These are phyloP conservation scores for Raddia distichophylla DNA, from an alignment of 176 grass and related monocot species.

Conservation along the genomic window DNA sequence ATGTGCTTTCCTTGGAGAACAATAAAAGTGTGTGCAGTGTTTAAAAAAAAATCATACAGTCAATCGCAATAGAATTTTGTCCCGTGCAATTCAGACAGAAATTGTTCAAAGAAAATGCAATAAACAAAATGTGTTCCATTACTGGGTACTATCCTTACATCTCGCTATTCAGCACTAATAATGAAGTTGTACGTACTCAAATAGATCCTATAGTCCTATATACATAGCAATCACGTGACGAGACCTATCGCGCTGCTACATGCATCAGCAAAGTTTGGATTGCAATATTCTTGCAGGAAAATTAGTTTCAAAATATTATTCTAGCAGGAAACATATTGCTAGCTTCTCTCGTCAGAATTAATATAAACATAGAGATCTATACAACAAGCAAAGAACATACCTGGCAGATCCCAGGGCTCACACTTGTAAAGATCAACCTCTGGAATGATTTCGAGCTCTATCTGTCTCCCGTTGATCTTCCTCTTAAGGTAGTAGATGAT, in stretches of 20 bases:
- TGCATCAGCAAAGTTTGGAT: neutral
- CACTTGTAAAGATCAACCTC: constrained; percentile 99
- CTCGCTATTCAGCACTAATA: neutral
- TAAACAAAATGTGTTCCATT: neutral
- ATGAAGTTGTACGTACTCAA: neutral
- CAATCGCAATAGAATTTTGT: neutral
- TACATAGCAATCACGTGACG: constrained; percentile 7
- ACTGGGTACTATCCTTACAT: neutral
- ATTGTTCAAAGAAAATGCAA: neutral
- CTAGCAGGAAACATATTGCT: neutral
- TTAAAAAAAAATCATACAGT: neutral
- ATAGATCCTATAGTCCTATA: neutral
- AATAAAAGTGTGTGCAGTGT: constrained; percentile 30
- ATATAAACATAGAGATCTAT: constrained; percentile 24
- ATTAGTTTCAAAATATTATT: neutral
- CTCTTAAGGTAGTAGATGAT: constrained; percentile 92
- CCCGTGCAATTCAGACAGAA: neutral
- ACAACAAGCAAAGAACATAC: constrained; percentile 43
- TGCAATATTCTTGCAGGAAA: neutral
- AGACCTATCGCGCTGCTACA: neutral
- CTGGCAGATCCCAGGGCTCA: constrained; percentile 91
- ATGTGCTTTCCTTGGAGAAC: constrained; percentile 41
- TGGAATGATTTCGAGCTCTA: constrained; percentile 90
- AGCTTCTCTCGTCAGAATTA: neutral
- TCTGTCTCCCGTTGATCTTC: constrained; percentile 87